These are phyloP conservation scores for Corynascus novoguineensis DNA, from an alignment of 495 filamentous ascomycete genomes.

Conservation along the genomic window DNA sequence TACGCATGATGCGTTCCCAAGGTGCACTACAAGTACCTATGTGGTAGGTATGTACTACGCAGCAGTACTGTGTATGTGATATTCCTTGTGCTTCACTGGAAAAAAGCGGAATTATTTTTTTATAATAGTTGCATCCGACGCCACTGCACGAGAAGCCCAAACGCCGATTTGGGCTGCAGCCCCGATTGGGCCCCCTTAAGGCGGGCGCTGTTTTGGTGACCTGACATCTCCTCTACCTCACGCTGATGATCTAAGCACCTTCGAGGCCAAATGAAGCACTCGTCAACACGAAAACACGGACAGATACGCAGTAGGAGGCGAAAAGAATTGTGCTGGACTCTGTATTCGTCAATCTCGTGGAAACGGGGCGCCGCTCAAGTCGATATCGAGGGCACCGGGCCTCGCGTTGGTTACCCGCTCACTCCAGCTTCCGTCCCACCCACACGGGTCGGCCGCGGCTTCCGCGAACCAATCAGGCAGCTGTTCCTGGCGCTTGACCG, in stretches of 20 bases:
- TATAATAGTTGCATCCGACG: background rate
- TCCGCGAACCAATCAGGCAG: conserved; percentile 43
- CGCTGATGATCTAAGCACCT: background rate
- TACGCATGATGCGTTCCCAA: too few species aligned
- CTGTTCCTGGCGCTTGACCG: conserved; percentile 45
- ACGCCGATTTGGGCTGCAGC: background rate
- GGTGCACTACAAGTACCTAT: too few species aligned
- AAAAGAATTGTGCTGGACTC: too few species aligned
- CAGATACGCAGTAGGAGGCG: too few species aligned
- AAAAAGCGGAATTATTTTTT: too few species aligned
- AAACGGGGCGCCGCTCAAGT: background rate
- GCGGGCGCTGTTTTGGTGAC: background rate
- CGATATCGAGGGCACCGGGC: background rate
- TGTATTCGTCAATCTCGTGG: too few species aligned
- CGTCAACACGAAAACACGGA: background rate
- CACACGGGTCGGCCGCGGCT: conserved; percentile 32
- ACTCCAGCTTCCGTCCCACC: conserved; percentile 27
- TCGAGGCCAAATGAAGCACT: background rate
- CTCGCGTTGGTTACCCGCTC: conserved; percentile 3
- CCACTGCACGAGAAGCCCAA: background rate
- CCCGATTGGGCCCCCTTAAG: background rate
- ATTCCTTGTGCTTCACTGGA: too few species aligned
- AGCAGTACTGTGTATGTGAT: too few species aligned
- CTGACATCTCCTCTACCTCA: too few species aligned
- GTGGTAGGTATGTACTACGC: too few species aligned